Conservation (phyloP, 768 basidiomycete genomes). For the Leccinum barrowsii region DNA sequence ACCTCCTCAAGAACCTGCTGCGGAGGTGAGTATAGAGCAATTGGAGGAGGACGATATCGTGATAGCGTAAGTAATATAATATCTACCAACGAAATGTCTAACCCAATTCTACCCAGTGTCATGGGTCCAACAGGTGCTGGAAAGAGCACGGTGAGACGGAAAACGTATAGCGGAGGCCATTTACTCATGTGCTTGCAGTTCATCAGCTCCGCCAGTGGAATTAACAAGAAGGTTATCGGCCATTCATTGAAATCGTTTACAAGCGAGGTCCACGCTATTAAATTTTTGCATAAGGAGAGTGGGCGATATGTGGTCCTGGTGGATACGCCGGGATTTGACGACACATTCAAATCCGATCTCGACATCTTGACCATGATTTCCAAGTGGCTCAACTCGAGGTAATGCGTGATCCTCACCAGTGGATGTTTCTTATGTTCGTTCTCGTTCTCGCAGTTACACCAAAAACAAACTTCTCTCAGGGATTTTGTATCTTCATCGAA, state of each 20-base stretch:
- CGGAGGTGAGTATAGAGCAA: too few relatives aligned
- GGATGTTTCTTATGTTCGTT: too few relatives aligned
- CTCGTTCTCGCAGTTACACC: too few relatives aligned
- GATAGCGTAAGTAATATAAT: not conserved
- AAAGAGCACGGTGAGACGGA: not conserved
- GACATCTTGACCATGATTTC: constrained; percentile 11
- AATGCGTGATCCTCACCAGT: not conserved
- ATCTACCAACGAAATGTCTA: not conserved
- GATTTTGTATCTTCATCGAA: too few relatives aligned
- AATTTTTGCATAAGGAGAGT: constrained; percentile 1
- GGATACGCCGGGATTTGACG: constrained; percentile 13
- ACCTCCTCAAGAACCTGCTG: not conserved
- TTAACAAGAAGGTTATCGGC: not conserved
- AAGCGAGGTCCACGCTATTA: constrained; percentile 4
- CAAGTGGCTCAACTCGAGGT: constrained; percentile 14
- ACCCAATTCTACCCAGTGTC: not conserved
- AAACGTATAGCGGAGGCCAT: not conserved
- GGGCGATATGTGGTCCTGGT: constrained; percentile 8
- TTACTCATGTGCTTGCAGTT: not conserved
- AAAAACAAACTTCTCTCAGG: too few relatives aligned
- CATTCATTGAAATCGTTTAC: constrained; percentile 11
- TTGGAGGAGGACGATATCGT: too few relatives aligned
- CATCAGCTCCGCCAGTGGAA: not conserved
- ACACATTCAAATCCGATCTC: constrained; percentile 14
- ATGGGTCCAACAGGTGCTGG: not conserved